Conservation (phyloP, 2,329 filamentous ascomycete species). For the Thielaviopsis populi region DNA sequence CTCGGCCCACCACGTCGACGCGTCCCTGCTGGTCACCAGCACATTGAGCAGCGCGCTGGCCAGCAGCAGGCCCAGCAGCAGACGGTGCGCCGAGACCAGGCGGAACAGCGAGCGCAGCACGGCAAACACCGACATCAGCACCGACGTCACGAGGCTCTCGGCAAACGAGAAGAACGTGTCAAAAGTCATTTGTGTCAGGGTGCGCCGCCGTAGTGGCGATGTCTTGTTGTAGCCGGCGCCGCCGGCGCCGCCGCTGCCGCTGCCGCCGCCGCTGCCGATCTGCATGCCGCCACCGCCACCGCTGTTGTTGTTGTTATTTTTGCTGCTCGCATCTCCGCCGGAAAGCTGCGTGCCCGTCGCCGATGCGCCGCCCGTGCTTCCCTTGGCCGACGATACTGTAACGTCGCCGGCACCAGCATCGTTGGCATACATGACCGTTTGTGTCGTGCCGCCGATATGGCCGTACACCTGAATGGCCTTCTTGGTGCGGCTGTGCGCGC, state of each 20-base stretch:
- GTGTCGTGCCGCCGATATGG: slow-evolving; percentile 52
- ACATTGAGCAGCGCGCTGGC: slow-evolving; percentile 61
- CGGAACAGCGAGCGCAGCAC: slow-evolving; percentile 50
- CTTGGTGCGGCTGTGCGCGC: slow-evolving; percentile 58
- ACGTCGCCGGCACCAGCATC: slow-evolving; percentile 26
- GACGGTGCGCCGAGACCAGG: slow-evolving; percentile 53
- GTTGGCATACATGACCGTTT: slow-evolving; percentile 43
- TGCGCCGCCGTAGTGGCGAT: slow-evolving; percentile 44
- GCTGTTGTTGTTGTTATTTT: background rate
- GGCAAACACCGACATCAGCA: slow-evolving; percentile 65
- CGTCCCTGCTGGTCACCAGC: slow-evolving; percentile 58
- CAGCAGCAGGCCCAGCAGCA: slow-evolving; percentile 61
- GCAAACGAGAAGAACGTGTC: slow-evolving; percentile 59
- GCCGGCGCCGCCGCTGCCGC: background rate
- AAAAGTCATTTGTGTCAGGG: slow-evolving; percentile 52
- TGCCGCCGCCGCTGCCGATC: background rate
- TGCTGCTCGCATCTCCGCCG: background rate
- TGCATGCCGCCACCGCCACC: background rate
- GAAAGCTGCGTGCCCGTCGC: background rate
- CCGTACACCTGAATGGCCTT: slow-evolving; percentile 70
- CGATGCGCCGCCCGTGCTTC: background rate
- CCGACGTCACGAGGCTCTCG: slow-evolving; percentile 57
- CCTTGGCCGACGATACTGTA: background rate
- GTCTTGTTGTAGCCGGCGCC: slow-evolving; percentile 32
- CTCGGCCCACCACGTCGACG: slow-evolving; percentile 72